Evolutionary conservation across 768 basidiomycete genomes (phyloP).

Genomic region (Hemileccinum impolitum): DNA sequence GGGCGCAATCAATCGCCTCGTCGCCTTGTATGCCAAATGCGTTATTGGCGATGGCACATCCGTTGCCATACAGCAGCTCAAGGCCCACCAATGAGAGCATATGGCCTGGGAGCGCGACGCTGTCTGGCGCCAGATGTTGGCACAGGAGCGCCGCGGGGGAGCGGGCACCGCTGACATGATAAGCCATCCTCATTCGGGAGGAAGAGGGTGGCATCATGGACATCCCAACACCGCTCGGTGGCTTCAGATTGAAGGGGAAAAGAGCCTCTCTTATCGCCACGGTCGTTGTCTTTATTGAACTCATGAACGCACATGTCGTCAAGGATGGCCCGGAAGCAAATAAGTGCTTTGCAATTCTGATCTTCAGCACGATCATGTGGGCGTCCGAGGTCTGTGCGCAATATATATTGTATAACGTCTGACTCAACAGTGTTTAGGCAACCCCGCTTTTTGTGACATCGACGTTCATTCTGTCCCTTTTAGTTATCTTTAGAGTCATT

Average conservation of each 20-base stretch:
- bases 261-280: constrained; percentile 58
- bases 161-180: constrained; percentile 32
- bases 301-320: constrained; percentile 61
- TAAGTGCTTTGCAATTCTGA: constrained; percentile 84
- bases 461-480: constrained; percentile 79
- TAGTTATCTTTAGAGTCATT: constrained; percentile 82
- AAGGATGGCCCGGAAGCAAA: constrained; percentile 66
- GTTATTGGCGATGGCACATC: constrained; percentile 69
- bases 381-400: constrained; percentile 76
- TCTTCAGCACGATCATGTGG: constrained; percentile 92
- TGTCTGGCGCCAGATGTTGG: constrained; percentile 96
- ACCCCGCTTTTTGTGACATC: constrained; percentile 98
- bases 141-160: constrained; percentile 65
- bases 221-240: constrained; percentile 64
- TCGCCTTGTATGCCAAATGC: constrained; percentile 80
- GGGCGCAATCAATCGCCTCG: constrained; percentile 52
- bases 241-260: constrained; percentile 61
- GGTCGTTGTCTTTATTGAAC: constrained; percentile 48
- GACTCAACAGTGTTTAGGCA: constrained; percentile 50
- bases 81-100: constrained; percentile 84
- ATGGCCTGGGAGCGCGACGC: constrained; percentile 98
- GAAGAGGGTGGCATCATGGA: constrained; percentile 35
- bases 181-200: constrained; percentile 42
- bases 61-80: constrained; percentile 78
- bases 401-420: not conserved